These are phyloP conservation scores for Hemisphaericaspora xylofermentans DNA, from an alignment of 1,139 yeast species.

Conservation along the genomic window DNA sequence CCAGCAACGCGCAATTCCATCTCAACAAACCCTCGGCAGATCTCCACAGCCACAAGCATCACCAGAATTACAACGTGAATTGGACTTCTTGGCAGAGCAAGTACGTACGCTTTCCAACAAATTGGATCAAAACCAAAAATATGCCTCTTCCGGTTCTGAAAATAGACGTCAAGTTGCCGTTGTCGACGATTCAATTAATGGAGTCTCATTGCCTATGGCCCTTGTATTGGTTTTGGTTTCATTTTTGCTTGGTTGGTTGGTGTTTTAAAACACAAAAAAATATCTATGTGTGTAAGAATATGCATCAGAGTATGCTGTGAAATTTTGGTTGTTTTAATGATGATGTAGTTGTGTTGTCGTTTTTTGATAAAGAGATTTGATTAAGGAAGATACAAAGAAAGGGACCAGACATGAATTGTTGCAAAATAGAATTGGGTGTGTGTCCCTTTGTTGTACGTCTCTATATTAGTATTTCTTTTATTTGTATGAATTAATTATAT, in stretches of 20 bases:
- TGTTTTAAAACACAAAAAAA: too few species aligned
- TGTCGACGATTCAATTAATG: conserved; percentile 36
- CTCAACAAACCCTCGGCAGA: background rate
- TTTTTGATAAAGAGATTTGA: too few species aligned
- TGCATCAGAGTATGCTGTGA: too few species aligned
- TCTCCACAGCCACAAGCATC: conserved; percentile 9
- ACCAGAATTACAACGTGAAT: conserved; percentile 23
- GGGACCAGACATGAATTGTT: too few species aligned
- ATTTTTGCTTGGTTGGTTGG: conserved; percentile 60
- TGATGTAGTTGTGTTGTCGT: too few species aligned
- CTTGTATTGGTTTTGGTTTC: conserved; percentile 52
- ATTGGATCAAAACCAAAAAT: conserved; percentile 28
- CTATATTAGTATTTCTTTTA: too few species aligned
- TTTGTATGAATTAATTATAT: too few species aligned
- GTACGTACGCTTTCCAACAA: conserved; percentile 45
- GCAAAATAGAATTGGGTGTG: too few species aligned
- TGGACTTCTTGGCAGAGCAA: conserved; percentile 40
- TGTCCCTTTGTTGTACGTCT: too few species aligned
- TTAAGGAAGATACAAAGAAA: too few species aligned
- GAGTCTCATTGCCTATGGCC: conserved; percentile 54
- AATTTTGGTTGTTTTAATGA: too few species aligned
- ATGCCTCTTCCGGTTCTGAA: conserved; percentile 11
- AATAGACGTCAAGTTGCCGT: conserved; percentile 5
- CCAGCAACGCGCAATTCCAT: background rate
- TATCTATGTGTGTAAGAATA: too few species aligned